Conservation (phyloP, 1,139 yeast genomes). For the Hyphopichia burtonii region DNA sequence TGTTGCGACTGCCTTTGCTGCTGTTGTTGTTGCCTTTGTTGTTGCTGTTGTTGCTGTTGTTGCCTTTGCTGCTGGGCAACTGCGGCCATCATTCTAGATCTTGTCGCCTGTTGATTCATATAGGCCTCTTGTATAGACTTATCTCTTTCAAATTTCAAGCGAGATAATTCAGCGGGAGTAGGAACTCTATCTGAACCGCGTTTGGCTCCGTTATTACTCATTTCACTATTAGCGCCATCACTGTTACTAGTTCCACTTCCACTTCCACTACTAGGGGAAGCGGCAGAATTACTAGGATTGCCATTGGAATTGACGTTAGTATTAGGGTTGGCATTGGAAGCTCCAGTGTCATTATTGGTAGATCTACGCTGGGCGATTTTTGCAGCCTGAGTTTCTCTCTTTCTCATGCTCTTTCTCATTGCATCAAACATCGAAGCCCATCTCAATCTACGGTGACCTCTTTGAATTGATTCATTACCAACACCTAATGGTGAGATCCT, state of each 20-base stretch:
- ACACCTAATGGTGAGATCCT: conserved; percentile 91
- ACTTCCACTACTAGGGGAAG: neutral
- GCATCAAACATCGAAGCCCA: conserved; percentile 98
- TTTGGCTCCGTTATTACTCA: conserved; percentile 13
- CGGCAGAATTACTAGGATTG: neutral
- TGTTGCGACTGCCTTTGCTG: neutral
- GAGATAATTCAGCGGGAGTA: conserved; percentile 80
- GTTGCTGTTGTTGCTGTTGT: conserved; percentile 15
- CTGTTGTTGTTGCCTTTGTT: conserved; percentile 9
- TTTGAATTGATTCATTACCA: conserved; percentile 83
- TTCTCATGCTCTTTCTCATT: conserved; percentile 83
- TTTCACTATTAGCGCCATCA: conserved; percentile 4
- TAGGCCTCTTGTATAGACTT: conserved; percentile 77
- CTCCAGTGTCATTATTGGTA: conserved; percentile 14
- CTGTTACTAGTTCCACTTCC: neutral
- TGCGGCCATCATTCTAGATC: conserved; percentile 41
- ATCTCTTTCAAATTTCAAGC: conserved; percentile 80
- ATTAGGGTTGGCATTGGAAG: conserved; percentile 47
- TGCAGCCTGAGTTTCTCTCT: conserved; percentile 60
- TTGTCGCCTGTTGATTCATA: conserved; percentile 49
- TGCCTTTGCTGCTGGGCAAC: conserved; percentile 35
- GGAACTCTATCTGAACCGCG: conserved; percentile 48
- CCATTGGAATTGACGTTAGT: conserved; percentile 48
- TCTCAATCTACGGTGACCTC: conserved; percentile 85
- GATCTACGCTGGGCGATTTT: conserved; percentile 33